Conservation (phyloP, 768 basidiomycete species). For the Panus rudis region DNA sequence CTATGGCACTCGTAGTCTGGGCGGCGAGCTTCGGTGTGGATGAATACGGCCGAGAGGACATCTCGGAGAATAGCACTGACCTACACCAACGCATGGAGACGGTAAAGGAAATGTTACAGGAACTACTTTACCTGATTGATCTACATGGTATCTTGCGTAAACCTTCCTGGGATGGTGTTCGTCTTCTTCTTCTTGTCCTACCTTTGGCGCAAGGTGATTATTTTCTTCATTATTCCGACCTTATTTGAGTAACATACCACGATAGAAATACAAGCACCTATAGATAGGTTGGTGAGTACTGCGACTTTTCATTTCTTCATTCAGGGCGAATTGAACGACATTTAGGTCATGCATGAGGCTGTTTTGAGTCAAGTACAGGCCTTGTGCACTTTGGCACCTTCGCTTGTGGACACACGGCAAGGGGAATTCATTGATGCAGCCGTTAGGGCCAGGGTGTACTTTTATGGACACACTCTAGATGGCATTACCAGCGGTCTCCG, state of each 20-base stretch:
- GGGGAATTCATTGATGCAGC: slow-evolving; percentile 50
- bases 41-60: slow-evolving; percentile 57
- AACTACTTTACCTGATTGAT: slow-evolving; percentile 78
- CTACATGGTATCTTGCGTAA: slow-evolving; percentile 69
- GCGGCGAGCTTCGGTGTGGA: slow-evolving; percentile 85
- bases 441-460: slow-evolving; percentile 75
- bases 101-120: slow-evolving; percentile 63
- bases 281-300: slow-evolving; percentile 37
- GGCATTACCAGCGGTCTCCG: slow-evolving; percentile 75
- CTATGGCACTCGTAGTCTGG: slow-evolving; percentile 81
- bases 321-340: slow-evolving; percentile 19
- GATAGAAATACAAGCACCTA: slow-evolving; percentile 35
- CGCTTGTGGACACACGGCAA: slow-evolving; percentile 38
- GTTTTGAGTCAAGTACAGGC: slow-evolving; percentile 77
- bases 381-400: slow-evolving; percentile 53
- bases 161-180: slow-evolving; percentile 83
- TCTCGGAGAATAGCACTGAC: slow-evolving; percentile 27
- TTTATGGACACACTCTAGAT: slow-evolving; percentile 85
- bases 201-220: slow-evolving; percentile 83
- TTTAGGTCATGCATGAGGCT: slow-evolving; percentile 69
- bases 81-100: slow-evolving; percentile 41
- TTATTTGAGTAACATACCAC: slow-evolving; percentile 6
- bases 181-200: slow-evolving; percentile 68
- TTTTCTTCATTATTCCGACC: slow-evolving; percentile 6
- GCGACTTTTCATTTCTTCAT: background rate